Evolutionary conservation across 345 rosid species (phyloP), one percentile per base, ranked within the genome.

Genomic region (Eucalyptus dawsonii): DNA sequence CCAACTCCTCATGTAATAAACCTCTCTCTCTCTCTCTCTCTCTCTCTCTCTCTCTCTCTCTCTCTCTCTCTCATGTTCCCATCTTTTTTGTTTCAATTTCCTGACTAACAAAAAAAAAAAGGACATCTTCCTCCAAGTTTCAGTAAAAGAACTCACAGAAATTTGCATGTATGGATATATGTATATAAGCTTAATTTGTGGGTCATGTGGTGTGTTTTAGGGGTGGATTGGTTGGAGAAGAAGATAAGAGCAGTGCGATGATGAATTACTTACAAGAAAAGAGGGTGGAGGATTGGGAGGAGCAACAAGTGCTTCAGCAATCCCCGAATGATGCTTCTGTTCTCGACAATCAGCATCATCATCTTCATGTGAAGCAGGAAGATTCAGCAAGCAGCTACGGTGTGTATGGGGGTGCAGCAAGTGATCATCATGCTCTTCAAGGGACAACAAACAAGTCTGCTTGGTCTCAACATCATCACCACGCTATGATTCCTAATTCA

Each of bases 201-300:
- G 85, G 47, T 40, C 85, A 40, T 76, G 47, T 76, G 85, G 47
- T 76, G 47, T 76, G 76, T 60, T 54, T 89, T 58, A 96, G 99
- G 94, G 94, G 97, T 49, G 97, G 99, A 91, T 91, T 95, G 93
- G 93, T 95, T 88, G 94, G 93, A 50, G 96, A 94, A 85, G 97
- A 95, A 87, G 96, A 95, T 13, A 93, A 92, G 69, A 90, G 47
- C n/a, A 90, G 40, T 44, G 42, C 7, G 47, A 76, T 76, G 85
- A 76, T 94, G 90, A 89, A 91, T 76, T 93, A 93, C 88, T 86
- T 58, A 49, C 89, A 87, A 90, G 93, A 90, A 25, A 95, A 93
- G 89, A 94, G 93, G 92, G 17, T 94, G 87, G 96, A 95, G 91
- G 93, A 93, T 88, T 95, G 98, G 98, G 58, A 76, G 62, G 96